These are phyloP conservation scores for Colletotrichum eremochloae DNA, from an alignment of 2,329 filamentous ascomycete species.

Conservation along the genomic window DNA sequence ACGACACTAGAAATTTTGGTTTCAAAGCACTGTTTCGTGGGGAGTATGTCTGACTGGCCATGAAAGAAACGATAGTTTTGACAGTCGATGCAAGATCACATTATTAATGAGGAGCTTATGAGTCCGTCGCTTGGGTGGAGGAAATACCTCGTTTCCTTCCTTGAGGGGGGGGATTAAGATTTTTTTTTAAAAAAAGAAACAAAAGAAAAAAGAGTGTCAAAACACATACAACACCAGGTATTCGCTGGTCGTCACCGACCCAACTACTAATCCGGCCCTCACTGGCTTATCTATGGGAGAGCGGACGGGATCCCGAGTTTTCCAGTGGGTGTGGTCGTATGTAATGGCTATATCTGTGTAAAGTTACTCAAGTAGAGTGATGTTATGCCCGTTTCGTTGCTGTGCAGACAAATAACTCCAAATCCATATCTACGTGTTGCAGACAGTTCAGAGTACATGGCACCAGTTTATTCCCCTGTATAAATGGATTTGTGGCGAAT, in stretches of 20 bases:
- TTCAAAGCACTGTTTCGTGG: background rate
- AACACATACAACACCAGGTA: conserved; percentile 24
- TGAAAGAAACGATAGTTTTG: background rate
- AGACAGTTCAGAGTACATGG: background rate
- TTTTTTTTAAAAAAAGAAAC: too few species aligned
- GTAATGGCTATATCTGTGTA: background rate
- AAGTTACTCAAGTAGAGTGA: fast-evolving
- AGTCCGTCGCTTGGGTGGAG: background rate
- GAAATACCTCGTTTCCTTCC: background rate
- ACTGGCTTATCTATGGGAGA: conserved; percentile 7
- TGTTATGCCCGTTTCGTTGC: background rate
- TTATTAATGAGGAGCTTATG: background rate
- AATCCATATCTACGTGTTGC: background rate
- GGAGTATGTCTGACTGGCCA: background rate
- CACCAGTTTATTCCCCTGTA: background rate
- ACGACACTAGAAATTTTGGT: background rate
- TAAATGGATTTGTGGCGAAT: background rate
- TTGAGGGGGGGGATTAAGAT: too few species aligned
- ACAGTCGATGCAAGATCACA: background rate
- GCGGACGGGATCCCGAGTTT: conserved; percentile 29
- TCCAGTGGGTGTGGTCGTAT: conserved; percentile 29
- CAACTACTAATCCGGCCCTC: conserved; percentile 14
- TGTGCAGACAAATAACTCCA: background rate
- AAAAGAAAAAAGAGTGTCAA: background rate
- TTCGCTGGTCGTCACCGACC: conserved; percentile 21